A percentile compares a stretch with the other conserved stretches of the same genome.
Conservation (phyloP, 352 stramenopile genomes). For the Phytophthora fragariaefolia region DNA sequence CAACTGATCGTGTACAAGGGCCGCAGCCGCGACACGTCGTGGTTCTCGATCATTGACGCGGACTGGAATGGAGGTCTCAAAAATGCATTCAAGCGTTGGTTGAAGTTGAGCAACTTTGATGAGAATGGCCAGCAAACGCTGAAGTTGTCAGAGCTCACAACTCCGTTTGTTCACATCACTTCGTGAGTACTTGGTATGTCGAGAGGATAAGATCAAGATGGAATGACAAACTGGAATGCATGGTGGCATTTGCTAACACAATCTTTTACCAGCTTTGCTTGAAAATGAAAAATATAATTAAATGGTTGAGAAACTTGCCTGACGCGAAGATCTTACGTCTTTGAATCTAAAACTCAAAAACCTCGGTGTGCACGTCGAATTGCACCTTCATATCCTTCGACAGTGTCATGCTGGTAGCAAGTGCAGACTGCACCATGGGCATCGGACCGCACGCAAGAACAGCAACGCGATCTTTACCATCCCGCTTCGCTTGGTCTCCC, state of each 20-base stretch:
- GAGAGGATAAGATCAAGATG: too few species aligned
- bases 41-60: constrained; percentile 28
- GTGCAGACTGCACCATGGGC: constrained; percentile 32
- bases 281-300: too few species aligned
- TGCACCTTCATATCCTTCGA: constrained; percentile 26
- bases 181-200: neutral
- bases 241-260: too few species aligned
- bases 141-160: constrained; percentile 20
- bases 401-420: constrained; percentile 23
- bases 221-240: too few species aligned
- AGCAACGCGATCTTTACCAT: constrained; percentile 29
- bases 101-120: constrained; percentile 20
- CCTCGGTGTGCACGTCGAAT: constrained; percentile 48
- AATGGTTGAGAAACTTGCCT: too few species aligned
- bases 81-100: constrained; percentile 11
- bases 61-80: constrained; percentile 25
- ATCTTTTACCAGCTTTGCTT: too few species aligned
- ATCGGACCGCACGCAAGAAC: constrained; percentile 49
- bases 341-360: constrained; percentile 36
- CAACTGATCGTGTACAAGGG: constrained; percentile 23
- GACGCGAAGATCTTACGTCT: too few species aligned
- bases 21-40: constrained; percentile 21
- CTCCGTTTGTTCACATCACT: constrained; percentile 12
- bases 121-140: constrained; percentile 14
- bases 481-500: constrained; percentile 31